phyloP scores from a whole-genome alignment of 768 basidiomycete species.

The Xerocomus spinulosus region DNA sequence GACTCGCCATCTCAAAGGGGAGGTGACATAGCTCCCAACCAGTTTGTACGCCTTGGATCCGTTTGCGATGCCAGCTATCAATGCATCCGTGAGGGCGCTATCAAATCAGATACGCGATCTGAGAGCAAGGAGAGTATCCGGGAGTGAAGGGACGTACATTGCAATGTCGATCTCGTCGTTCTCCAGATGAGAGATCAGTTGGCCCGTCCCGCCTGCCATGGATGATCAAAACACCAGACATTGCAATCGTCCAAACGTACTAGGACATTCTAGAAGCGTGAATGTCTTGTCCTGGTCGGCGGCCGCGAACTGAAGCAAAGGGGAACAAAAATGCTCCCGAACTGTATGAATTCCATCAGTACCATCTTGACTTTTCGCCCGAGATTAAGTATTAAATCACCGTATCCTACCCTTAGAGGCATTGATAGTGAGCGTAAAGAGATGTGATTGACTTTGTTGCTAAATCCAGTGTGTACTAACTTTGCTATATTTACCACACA shows the following conservation, averaged over 20 bases:
- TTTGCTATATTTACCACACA: conserved; percentile 5
- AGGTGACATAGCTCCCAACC: conserved; percentile 86
- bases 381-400: conserved; percentile 13
- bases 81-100: conserved; percentile 84
- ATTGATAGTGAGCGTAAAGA: conserved; percentile 9
- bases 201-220: conserved; percentile 74
- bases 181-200: conserved; percentile 69
- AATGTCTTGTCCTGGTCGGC: conserved; percentile 69
- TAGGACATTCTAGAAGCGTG: conserved; percentile 84
- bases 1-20: conserved; percentile 79
- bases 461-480: neutral
- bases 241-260: conserved; percentile 36
- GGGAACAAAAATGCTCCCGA: conserved; percentile 88
- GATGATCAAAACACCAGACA: conserved; percentile 14
- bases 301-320: conserved; percentile 80
- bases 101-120: neutral
- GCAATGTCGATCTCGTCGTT: conserved; percentile 79
- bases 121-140: neutral
- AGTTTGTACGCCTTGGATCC: conserved; percentile 86
- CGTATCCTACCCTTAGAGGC: conserved; percentile 32
- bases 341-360: conserved; percentile 39
- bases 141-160: conserved; percentile 46
- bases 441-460: neutral
- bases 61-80: conserved; percentile 87
- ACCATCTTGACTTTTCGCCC: neutral